These are phyloP conservation scores for Kwoniella heveanensis DNA, from an alignment of 768 basidiomycete genomes.

Conservation along the genomic window DNA sequence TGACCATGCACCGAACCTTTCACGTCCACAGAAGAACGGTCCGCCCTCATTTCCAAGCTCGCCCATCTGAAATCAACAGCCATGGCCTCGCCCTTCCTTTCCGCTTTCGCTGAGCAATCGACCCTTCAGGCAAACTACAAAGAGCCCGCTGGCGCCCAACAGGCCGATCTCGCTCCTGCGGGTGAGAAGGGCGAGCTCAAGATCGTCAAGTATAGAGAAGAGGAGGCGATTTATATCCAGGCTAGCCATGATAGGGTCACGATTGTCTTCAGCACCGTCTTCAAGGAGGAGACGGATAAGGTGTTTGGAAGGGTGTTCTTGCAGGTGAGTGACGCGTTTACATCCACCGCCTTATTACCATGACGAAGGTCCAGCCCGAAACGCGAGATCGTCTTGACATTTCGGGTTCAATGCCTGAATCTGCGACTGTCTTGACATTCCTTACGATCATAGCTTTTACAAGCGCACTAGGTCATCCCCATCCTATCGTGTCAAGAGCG, in stretches of 20 bases:
- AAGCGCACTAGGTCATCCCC: no score
- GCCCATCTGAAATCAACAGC: slow-evolving; percentile 89
- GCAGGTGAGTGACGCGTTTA: slow-evolving; percentile 64
- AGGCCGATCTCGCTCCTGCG: slow-evolving; percentile 52
- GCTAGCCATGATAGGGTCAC: slow-evolving; percentile 94
- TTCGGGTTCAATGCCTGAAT: no score
- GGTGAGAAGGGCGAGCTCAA: slow-evolving; percentile 74
- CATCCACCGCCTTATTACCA: background rate
- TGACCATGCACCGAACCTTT: no score
- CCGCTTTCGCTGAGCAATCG: slow-evolving; percentile 79
- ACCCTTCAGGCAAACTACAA: slow-evolving; percentile 65
- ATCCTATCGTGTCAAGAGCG: no score
- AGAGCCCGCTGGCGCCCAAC: slow-evolving; percentile 61
- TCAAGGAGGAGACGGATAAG: slow-evolving; percentile 94
- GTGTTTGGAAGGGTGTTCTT: slow-evolving; percentile 98
- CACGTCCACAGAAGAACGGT: slow-evolving; percentile 69
- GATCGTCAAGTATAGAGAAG: slow-evolving; percentile 90
- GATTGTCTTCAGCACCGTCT: slow-evolving; percentile 94
- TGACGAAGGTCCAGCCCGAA: no score
- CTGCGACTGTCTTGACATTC: no score
- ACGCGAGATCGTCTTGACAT: no score
- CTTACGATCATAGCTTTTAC: no score
- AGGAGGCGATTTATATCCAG: slow-evolving; percentile 94
- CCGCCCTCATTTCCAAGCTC: slow-evolving; percentile 75
- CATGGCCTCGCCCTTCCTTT: slow-evolving; percentile 90